These are phyloP conservation scores for Gossypium ekmanianum DNA, from an alignment of 345 rosid genomes.

Conservation along the genomic window DNA sequence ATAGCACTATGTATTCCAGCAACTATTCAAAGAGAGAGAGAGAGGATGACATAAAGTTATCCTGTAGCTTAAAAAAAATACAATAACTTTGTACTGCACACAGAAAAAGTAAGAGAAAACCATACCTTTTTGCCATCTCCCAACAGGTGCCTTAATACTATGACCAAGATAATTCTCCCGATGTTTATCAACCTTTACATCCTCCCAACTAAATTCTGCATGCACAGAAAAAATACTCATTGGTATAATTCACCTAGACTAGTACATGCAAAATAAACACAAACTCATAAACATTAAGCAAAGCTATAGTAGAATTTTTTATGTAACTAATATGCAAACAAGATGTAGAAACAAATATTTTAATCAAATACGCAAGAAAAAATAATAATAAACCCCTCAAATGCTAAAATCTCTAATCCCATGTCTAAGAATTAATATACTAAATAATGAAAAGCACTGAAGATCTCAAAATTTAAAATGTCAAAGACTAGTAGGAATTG, in stretches of 20 bases:
- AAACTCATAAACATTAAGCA: neutral
- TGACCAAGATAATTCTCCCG: slow-evolving; percentile 94
- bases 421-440: neutral
- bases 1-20: neutral
- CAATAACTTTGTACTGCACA: neutral
- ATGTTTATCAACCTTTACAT: slow-evolving; percentile 85
- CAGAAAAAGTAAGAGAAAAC: slow-evolving; percentile 7
- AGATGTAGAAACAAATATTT: neutral
- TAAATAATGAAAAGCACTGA: neutral
- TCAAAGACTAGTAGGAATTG: neutral
- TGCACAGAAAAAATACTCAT: slow-evolving; percentile 4
- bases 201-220: slow-evolving; percentile 93
- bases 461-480: neutral
- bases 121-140: slow-evolving; percentile 96
- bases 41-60: neutral
- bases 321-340: neutral
- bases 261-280: neutral
- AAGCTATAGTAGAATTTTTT: neutral
- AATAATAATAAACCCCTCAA: neutral
- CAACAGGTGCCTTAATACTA: slow-evolving; percentile 92
- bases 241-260: neutral
- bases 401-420: neutral
- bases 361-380: neutral
- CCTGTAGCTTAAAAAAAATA: neutral
- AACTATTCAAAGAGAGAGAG: neutral